Evolutionary conservation across 148 eudicot species (phyloP).

Genomic region (Rhododendron henanense): DNA sequence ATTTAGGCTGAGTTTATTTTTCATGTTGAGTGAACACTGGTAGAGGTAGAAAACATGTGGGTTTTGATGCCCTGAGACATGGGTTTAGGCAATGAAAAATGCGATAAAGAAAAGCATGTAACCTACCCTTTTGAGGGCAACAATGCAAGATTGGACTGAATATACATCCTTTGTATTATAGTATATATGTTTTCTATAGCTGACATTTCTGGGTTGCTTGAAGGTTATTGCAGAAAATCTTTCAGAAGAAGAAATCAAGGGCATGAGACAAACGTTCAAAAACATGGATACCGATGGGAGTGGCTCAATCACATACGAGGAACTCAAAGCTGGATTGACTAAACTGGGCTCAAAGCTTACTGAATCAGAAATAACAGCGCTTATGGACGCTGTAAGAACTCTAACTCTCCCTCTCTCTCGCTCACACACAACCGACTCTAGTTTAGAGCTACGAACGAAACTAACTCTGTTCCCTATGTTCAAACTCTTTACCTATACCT

Average conservation of each 20-base stretch:
- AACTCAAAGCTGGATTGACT: constrained; percentile 72
- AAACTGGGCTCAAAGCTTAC: constrained; percentile 73
- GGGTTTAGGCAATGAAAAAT: background rate
- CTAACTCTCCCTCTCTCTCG: background rate
- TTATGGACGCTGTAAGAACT: constrained; percentile 93
- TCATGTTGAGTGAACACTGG: background rate
- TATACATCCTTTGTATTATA: background rate
- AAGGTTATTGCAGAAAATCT: constrained; percentile 86
- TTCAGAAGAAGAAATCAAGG: constrained; percentile 74
- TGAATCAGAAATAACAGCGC: constrained; percentile 65
- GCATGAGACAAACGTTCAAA: constrained; percentile 74
- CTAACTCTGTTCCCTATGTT: background rate
- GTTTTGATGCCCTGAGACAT: background rate
- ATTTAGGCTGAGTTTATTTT: background rate
- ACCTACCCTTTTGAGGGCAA: background rate
- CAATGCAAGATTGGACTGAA: background rate
- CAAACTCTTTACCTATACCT: too few species aligned
- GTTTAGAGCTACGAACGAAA: background rate
- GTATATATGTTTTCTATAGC: background rate
- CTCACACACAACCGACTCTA: background rate
- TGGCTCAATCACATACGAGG: constrained; percentile 81
- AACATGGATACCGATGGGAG: constrained; percentile 85
- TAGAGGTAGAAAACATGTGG: background rate
- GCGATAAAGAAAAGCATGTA: background rate
- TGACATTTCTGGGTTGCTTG: constrained; percentile 13